Base-by-base conservation (phyloP, 805 yeast species). In the Teunomyces barrocoloradensis region DNA sequence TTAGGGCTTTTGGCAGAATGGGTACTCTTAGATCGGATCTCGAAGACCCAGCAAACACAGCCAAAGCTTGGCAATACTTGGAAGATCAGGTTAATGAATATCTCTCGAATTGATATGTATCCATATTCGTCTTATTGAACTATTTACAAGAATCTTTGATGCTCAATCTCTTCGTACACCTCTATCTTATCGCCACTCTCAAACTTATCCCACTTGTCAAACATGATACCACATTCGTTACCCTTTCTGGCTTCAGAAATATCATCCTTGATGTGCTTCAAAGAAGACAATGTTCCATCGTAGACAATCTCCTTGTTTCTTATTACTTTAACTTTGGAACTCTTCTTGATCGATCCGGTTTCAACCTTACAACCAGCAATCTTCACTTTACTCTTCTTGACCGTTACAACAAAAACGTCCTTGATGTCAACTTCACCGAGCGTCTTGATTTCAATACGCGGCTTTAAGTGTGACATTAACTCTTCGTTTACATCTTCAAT, bases 281-380 rank as follows among this genome's bases (percentile, higher is more conserved):
- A 75, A 5, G 92, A 82, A 2, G 84, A 78, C 6, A 94, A 62
- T 9, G 69, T 68, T 1, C 96, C 97, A 35, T 75, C 55, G 67
- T 65, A 74, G 5, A 80, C 63, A 13, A 74, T 74, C 29, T 73
- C 70, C 0, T 65, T 74, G 2, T 73, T 69, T 51, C 95, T 74
- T 41, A 77, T 50, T 1, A 89, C 84, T 54, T 80, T 78, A 13
- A 86, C 77, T 32, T 67, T 68, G 1, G 84, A 68, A n/a, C 79
- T 72, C 55, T 87, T 75, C 53, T 79, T 79, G 40, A 92, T 66
- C 3, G 68, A 63, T 18, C 99, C 99, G 43, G 77, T 79, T 12
- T 67, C 59, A 10, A 94, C 89, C 62, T 85, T 84, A 59, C 95
- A 88, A 6, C 99, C 99, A 0, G 98, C 99, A 59, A 94, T 80